Evolutionary conservation across 345 rosid genomes (phyloP).

Genomic region (Salix suchowensis): DNA sequence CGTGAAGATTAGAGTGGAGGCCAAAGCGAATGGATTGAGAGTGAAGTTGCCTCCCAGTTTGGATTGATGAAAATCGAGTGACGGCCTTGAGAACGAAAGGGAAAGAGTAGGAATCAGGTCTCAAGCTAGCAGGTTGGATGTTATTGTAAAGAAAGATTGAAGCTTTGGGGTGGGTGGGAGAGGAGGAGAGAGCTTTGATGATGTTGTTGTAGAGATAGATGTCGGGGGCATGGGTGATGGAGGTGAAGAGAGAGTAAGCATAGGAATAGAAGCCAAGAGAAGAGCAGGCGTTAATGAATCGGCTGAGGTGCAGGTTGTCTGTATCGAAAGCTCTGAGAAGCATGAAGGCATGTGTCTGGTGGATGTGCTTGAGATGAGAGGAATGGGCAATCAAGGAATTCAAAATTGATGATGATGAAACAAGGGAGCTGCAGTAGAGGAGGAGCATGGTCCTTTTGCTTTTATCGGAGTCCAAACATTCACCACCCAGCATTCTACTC

Average conservation of each 20-base stretch:
- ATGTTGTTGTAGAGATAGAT: constrained; percentile 48
- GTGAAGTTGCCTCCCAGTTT: constrained; percentile 57
- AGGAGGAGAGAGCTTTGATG: constrained; percentile 50
- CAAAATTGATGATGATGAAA: neutral
- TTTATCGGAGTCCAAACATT: no score
- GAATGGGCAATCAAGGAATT: constrained; percentile 26
- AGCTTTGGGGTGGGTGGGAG: constrained; percentile 17
- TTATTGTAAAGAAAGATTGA: constrained; percentile 48
- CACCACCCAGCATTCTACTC: no score
- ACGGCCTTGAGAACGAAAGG: constrained; percentile 56
- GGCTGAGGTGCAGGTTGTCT: constrained; percentile 39
- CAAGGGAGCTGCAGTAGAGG: no score
- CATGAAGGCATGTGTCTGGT: constrained; percentile 49
- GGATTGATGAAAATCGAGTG: constrained; percentile 27
- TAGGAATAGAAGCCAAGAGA: constrained; percentile 45
- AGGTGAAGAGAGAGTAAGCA: constrained; percentile 42
- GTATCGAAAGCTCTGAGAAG: constrained; percentile 34
- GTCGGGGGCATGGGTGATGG: constrained; percentile 16
- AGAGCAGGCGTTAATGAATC: constrained; percentile 45
- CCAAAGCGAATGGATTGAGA: constrained; percentile 46
- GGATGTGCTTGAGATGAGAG: constrained; percentile 38
- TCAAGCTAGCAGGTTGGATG: constrained; percentile 39
- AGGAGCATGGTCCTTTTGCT: no score
- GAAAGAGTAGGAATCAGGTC: constrained; percentile 62
- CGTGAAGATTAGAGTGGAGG: constrained; percentile 36